Evolutionary conservation across 2,329 filamentous ascomycete genomes (phyloP), one percentile per base, ranked within the genome.

Genomic region (Aspergillus melleus): DNA sequence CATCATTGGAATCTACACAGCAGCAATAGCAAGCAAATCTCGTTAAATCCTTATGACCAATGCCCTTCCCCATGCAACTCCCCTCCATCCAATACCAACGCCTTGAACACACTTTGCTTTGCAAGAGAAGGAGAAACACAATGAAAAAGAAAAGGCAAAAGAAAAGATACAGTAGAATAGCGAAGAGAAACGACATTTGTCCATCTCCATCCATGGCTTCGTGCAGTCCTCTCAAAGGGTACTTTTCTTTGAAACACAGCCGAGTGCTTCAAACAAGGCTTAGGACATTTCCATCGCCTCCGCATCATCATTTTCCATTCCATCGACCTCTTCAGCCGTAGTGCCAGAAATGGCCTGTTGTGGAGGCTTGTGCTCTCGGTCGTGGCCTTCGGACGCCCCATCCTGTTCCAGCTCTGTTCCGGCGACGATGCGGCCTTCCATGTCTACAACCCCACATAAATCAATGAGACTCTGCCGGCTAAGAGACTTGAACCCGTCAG

Each of bases 401-500:
- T 87, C 80, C 59, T 83, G 78, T 64, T 88, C 87, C 14, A 96
- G 80, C 74, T 97, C 92, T 63, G 96, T 91, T 49, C 94, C 94
- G 55, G 90, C 90, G 6, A 98, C 84, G 6, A 99, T 89, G 26
- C 94, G 85, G n/a, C 93, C 92, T 71, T 98, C 95, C 69, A 88
- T 90, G 75, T 97, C 92, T 49, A 96, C 90, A 73, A 96, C 93
- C 75, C 96, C 92, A 57, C 91, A 96, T 10, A 99, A 84, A 71
- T 97, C 94, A 58, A 98, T 90, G 59, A 99, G 82, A 22, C 91
- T 90, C 55, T 85, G 81, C 57, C 91, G 88, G 58, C 89, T 91
- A 39, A 99, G 82, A 53, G 86, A 88, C 61, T 92, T 83, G 80
- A 98, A 99, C 0, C 91, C 93, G 36, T 89, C 84, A 0, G 93